These are phyloP conservation scores for Uronychia setigera DNA, from an alignment of 73 alveolate species.

Conservation along the genomic window DNA sequence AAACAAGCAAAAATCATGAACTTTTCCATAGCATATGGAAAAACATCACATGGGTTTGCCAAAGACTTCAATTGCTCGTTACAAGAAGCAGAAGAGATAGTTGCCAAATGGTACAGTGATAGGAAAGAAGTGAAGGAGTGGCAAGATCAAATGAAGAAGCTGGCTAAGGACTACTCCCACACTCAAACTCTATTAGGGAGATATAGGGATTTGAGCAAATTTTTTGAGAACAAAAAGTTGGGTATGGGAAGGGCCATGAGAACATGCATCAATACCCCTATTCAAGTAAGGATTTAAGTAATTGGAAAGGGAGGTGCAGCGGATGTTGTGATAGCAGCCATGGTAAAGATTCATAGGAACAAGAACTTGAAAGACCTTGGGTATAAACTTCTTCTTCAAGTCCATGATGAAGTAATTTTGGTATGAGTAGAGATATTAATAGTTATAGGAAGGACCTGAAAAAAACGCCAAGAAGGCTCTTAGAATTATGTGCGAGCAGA, in stretches of 20 bases:
- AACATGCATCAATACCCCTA: constrained; percentile 92
- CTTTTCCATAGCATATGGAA: constrained; percentile 96
- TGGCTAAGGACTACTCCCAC: constrained; percentile 65
- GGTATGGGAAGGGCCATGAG: constrained; percentile 72
- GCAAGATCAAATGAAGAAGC: constrained; percentile 63
- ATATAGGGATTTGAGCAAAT: constrained; percentile 75
- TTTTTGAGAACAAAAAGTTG: constrained; percentile 41
- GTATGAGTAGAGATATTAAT: neutral
- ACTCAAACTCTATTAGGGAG: constrained; percentile 86
- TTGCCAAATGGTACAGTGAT: constrained; percentile 91
- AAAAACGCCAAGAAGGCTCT: constrained; percentile 78
- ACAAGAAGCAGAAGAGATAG: constrained; percentile 84
- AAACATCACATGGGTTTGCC: constrained; percentile 90
- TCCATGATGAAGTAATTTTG: constrained; percentile 96
- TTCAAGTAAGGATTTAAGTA: constrained; percentile 32
- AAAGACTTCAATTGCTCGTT: constrained; percentile 84
- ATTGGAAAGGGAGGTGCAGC: constrained; percentile 96
- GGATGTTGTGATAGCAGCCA: constrained; percentile 96
- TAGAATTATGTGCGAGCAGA: no score
- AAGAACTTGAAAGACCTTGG: constrained; percentile 50
- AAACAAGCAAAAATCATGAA: constrained; percentile 94
- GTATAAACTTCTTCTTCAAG: constrained; percentile 61
- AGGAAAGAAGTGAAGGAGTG: constrained; percentile 87
- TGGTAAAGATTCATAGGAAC: constrained; percentile 74
- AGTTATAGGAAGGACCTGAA: constrained; percentile 88